Evolutionary conservation across 73 alveolate species (phyloP), one percentile per base, ranked within the genome.

Genomic region (Paramecium octaurelia): DNA sequence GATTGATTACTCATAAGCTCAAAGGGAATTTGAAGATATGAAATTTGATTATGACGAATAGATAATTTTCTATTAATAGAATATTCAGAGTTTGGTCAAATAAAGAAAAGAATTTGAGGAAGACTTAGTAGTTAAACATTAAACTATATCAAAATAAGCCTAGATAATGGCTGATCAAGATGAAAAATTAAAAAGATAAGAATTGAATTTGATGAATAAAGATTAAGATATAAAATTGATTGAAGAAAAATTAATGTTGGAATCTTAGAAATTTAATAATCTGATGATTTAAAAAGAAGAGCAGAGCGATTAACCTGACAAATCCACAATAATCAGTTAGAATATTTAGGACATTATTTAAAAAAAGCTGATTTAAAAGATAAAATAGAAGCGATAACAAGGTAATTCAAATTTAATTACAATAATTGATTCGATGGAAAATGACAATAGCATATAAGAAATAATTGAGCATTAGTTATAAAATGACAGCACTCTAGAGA

Each of bases 21-120:
- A 73, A 40, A 73, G 87, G 16, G 57, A 36, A 38, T 73, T 73
- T 73, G 87, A 73, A 18, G 87, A 73, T 73, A 73, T 73, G 87
- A 73, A 73, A 38, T 73, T 73, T 73, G 87, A 73, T 36, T 73
- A 73, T 40, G 87, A 73, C 35, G 87, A 73, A 38, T 73, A 73
- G 27, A 43, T 73, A 20, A 40, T 36, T 7, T 73, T 73, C 10
- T 73, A 36, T 73, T 36, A 73, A 36, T 21, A 73, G 8, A 34
- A 73, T 36, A 36, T 73, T 3, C 18, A 73, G 12, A 35, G 58
- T 35, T 34, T 40, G 10, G 59, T 36, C 1, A 73, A 40, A 36
- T 73, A 73, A 7, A 73, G 46, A 73, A 36, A 73, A 73, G 60
- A 73, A 35, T 36, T 35, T 31, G 60, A 73, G 14, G 87, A 73